Conservation (phyloP, 139 green algal species). For the Chlorella sorokiniana region DNA sequence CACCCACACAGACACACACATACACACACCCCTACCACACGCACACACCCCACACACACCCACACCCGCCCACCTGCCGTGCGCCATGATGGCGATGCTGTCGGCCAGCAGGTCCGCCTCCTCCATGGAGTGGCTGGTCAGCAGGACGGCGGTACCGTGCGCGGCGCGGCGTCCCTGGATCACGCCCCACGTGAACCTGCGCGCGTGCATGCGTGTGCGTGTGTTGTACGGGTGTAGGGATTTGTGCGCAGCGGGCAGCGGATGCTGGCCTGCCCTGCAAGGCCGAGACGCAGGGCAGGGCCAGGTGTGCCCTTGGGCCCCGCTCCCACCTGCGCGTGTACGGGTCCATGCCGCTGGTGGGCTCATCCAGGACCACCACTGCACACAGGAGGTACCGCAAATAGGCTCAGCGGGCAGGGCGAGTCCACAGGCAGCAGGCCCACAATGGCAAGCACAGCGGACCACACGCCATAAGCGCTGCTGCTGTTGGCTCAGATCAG, state of each 20-base stretch:
- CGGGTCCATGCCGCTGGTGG: constrained; percentile 69
- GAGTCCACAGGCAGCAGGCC: not conserved
- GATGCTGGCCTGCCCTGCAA: too few relatives aligned
- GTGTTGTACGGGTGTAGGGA: too few relatives aligned
- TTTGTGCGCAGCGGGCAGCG: too few relatives aligned
- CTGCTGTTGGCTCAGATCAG: too few relatives aligned
- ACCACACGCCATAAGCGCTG: too few relatives aligned
- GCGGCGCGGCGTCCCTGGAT: constrained; percentile 52
- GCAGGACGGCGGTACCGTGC: constrained; percentile 9
- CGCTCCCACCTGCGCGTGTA: constrained; percentile 9
- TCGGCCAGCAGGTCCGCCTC: constrained; percentile 89
- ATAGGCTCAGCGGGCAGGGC: not conserved
- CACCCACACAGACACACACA: not conserved
- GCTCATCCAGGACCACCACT: constrained; percentile 84
- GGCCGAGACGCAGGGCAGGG: too few relatives aligned
- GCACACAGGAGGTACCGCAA: not conserved
- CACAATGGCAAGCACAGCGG: not conserved
- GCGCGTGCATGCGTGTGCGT: too few relatives aligned
- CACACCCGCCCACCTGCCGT: constrained; percentile 38
- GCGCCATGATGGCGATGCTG: constrained; percentile 87
- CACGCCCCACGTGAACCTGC: constrained; percentile 61
- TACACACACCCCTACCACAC: not conserved
- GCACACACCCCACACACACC: too few relatives aligned
- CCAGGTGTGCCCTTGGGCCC: not conserved
- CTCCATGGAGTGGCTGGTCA: constrained; percentile 79